Base-by-base conservation (phyloP, 768 basidiomycete species). In the Tricholoma terreum region DNA sequence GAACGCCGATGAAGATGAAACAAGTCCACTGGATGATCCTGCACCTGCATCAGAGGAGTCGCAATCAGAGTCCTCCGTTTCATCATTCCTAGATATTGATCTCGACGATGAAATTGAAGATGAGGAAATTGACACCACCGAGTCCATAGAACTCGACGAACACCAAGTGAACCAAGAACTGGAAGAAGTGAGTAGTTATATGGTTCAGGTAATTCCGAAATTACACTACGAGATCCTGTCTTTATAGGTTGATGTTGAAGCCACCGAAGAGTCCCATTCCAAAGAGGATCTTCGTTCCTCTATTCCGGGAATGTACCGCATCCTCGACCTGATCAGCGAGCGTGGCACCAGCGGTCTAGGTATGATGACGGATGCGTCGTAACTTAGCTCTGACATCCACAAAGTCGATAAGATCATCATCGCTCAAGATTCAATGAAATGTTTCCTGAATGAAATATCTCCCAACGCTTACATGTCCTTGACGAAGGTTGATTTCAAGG, bases 321-420 rank as follows among this genome's bases (percentile, higher is more conserved):
- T 85, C 34, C 69, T 84, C 5, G 83, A 84, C 52, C 68, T 85
- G 12, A 78, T 84, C 60, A 75, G 68, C 11, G 84, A 85, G 58
- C 70, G 74, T 42, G 77, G 77, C 0, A 81, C 74, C 38, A 75
- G 79, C 5, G 81, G 83, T 1, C 71, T 84, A 5, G 84, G 84
- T 83, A 59, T 57, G 71, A 54, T 45, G 9, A 12, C 43, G 22
- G 43, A 45, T 45, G 43, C 43, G 55, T 27, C 2, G 30, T 31
- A 17, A 17, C 30, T 22, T 33, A 8, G 10, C 33, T 34, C 36
- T 46, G 14, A 12, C 19, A 36, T 22, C 14, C n/a, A 5, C 48
- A 14, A 58, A 84, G 84, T 84, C 40, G 83, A 85, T 61, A 86
- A 87, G 63, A 77, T 86, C 35, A 80, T 86, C 66, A 86, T 87